Conservation (phyloP, 2,329 filamentous ascomycete species). For the Knufia fluminis region DNA sequence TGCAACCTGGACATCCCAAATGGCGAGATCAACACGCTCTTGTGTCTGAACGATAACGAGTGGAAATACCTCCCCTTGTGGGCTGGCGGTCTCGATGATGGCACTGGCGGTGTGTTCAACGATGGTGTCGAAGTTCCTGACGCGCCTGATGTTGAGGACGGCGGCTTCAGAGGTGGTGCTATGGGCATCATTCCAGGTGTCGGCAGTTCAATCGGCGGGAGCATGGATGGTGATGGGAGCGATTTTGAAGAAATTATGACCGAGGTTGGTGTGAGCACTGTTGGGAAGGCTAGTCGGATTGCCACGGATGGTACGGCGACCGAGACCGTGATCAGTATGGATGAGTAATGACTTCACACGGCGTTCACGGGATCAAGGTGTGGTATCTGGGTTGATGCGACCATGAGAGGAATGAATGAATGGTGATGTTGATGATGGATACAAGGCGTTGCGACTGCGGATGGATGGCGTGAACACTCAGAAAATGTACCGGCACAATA, state of each 20-base stretch:
- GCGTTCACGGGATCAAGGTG: neutral
- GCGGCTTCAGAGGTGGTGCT: slow-evolving; percentile 28
- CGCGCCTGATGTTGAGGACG: slow-evolving; percentile 27
- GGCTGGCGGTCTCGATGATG: slow-evolving; percentile 50
- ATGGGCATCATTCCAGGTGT: slow-evolving; percentile 26
- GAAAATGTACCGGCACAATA: too few species aligned
- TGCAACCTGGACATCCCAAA: slow-evolving; percentile 12
- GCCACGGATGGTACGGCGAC: slow-evolving; percentile 28
- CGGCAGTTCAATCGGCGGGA: slow-evolving; percentile 14
- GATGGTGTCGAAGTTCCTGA: slow-evolving; percentile 33
- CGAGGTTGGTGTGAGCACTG: slow-evolving; percentile 27
- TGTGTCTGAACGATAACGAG: slow-evolving; percentile 48
- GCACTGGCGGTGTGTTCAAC: slow-evolving; percentile 40
- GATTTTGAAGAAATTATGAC: slow-evolving; percentile 24
- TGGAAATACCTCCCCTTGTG: slow-evolving; percentile 56
- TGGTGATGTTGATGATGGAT: too few species aligned
- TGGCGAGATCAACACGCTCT: slow-evolving; percentile 33
- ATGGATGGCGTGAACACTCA: too few species aligned
- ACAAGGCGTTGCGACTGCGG: too few species aligned
- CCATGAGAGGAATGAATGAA: too few species aligned
- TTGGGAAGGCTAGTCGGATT: slow-evolving; percentile 29
- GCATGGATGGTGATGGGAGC: slow-evolving; percentile 12
- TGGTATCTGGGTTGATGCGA: too few species aligned
- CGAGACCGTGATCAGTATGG: slow-evolving; percentile 22
- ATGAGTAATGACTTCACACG: slow-evolving; percentile 1